A percentile compares a stretch with the other conserved stretches of the same genome.
phyloP scores from a whole-genome alignment of 2,329 filamentous ascomycete genomes.

The Fusarium cyanostomum region DNA sequence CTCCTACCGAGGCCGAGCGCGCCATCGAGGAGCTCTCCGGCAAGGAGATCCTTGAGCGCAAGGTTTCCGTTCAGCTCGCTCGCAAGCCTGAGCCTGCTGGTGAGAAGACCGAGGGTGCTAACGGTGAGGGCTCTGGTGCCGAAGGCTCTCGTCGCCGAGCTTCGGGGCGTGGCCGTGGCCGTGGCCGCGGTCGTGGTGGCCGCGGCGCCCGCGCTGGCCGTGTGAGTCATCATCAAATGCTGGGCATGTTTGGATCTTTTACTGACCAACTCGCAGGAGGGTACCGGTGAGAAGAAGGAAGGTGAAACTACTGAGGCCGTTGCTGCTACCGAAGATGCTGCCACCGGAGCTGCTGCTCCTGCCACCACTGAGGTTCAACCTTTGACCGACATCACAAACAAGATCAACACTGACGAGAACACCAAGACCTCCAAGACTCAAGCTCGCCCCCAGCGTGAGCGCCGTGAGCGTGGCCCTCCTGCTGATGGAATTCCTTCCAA shows the following conservation, averaged over 20 bases:
- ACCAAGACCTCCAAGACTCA: conserved; percentile 67
- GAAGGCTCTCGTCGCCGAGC: conserved; percentile 72
- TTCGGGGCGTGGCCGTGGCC: conserved; percentile 73
- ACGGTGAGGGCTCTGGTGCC: conserved; percentile 77
- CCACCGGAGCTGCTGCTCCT: conserved; percentile 54
- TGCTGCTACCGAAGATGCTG: conserved; percentile 57
- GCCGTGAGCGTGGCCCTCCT: conserved; percentile 88
- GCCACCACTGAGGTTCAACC: conserved; percentile 64
- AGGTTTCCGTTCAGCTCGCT: conserved; percentile 98
- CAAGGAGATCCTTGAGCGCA: conserved; percentile 97
- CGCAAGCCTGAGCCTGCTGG: conserved; percentile 92
- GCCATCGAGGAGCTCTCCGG: conserved; percentile 95
- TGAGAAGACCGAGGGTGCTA: conserved; percentile 78
- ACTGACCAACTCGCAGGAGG: conserved; percentile 44
- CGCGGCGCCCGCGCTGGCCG: conserved; percentile 69
- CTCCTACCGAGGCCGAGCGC: conserved; percentile 91
- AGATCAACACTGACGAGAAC: conserved; percentile 65
- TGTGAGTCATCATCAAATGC: conserved; percentile 39
- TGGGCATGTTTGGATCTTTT: not conserved
- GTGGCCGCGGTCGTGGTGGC: conserved; percentile 74
- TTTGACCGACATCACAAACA: conserved; percentile 70
- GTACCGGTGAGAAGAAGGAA: conserved; percentile 59
- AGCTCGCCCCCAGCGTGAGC: conserved; percentile 66
- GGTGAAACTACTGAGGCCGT: conserved; percentile 51
- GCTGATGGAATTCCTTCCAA: conserved; percentile 98